Base-by-base conservation (phyloP, 2,329 filamentous ascomycete genomes). In the Basipetospora chlamydospora region DNA sequence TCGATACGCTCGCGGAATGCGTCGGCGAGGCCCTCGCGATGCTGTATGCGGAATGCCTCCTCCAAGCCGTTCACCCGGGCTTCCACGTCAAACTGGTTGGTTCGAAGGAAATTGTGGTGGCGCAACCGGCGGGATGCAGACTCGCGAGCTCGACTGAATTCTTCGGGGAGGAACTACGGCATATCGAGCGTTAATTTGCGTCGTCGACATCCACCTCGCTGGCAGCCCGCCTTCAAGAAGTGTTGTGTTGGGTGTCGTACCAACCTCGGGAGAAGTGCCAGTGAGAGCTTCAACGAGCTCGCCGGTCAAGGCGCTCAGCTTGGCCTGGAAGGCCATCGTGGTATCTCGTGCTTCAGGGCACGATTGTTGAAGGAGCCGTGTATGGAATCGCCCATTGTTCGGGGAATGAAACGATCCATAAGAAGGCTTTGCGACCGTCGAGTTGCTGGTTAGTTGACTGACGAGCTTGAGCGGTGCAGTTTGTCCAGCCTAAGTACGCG, bases 31-130 rank as follows among this genome's bases (percentile, higher is more conserved):
- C 73, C 74, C 47, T 95, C 87, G 42, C 82, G 75, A 49, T 81
- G 78, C 33, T 84, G 67, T 37, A 96, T 68, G 22, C 76, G 71
- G 47, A 95, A 90, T 47, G 88, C 86, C 59, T 96, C 90, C 45
- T 87, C 78, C 3, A 95, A 63, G 1, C 82, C 82, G 33, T 73
- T 63, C 2, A 88, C 63, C 25, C 66, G 67, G 26, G 67, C 67
- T 26, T 69, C 60, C 15, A 87, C 71, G 30, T 81, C 75, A 49
- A 87, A 87, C 45, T 83, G 80, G 48, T 88, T 83, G 1, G 78
- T 83, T 26, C 79, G 70, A 23, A 70, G 60, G 51, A 71, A 73
- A 32, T 56, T 69, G 44, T 75, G 64, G 22, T 67, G 57, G 34
- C 67, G 68, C 25, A 80, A 52, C 32, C 50, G 62, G 21, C 64